Percentiles rank a stretch among this genome's conserved stretches.
phyloP scores from a whole-genome alignment of 2,329 filamentous ascomycete species.

The Phaeoacremonium minimum region DNA sequence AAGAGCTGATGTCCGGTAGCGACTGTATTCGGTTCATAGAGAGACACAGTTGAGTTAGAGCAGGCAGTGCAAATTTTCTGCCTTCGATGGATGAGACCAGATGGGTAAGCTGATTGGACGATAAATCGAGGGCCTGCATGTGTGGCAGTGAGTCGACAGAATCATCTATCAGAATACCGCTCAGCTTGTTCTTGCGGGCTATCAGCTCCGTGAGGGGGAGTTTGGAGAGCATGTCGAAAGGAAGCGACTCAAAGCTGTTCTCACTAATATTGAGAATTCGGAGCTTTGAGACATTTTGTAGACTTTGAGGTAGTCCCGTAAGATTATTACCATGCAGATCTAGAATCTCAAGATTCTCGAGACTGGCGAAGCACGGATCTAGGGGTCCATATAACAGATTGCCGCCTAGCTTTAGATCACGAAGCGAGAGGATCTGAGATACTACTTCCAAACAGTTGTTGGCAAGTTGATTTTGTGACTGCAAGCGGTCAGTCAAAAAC shows the following conservation, averaged over 20 bases:
- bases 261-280: slow-evolving; percentile 75
- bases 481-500: no score
- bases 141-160: slow-evolving; percentile 53
- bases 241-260: slow-evolving; percentile 69
- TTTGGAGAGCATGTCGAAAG: slow-evolving; percentile 63
- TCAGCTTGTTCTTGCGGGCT: slow-evolving; percentile 73
- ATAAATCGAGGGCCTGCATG: slow-evolving; percentile 73
- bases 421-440: slow-evolving; percentile 65
- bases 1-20: slow-evolving; percentile 71
- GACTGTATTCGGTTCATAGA: slow-evolving; percentile 73
- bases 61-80: slow-evolving; percentile 58
- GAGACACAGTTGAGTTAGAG: slow-evolving; percentile 69
- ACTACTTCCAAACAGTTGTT: slow-evolving; percentile 71
- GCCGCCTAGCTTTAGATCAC: slow-evolving; percentile 76
- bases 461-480: slow-evolving; percentile 78
- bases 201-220: slow-evolving; percentile 71
- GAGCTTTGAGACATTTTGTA: slow-evolving; percentile 65
- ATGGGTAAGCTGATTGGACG: slow-evolving; percentile 67
- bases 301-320: slow-evolving; percentile 60
- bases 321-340: slow-evolving; percentile 81
- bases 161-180: slow-evolving; percentile 65
- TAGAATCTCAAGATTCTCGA: slow-evolving; percentile 71
- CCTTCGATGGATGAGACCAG: slow-evolving; percentile 33
- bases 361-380: slow-evolving; percentile 54
- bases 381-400: slow-evolving; percentile 71